A percentile compares a stretch with the other conserved stretches of the same genome.
phyloP scores from a whole-genome alignment of 441 rosid species.

The Populus hybrid region DNA sequence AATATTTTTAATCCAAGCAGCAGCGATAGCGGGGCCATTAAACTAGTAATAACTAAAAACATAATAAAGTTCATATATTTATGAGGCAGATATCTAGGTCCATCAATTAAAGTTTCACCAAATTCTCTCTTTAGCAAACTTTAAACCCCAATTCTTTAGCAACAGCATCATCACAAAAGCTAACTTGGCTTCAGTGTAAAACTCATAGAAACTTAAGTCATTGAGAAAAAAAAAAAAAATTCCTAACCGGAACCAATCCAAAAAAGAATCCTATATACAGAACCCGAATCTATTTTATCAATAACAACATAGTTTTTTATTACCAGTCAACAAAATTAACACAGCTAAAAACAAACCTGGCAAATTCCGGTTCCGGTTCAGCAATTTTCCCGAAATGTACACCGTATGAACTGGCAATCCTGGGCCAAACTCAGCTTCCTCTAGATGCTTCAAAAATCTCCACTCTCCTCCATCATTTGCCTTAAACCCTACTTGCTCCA shows the following conservation, averaged over 20 bases:
- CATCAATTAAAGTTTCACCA: no score
- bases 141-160: neutral
- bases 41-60: neutral
- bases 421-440: conserved; percentile 86
- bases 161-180: neutral
- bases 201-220: neutral
- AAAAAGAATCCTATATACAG: neutral
- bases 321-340: neutral
- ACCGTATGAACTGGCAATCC: conserved; percentile 46
- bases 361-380: conserved; percentile 18
- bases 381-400: conserved; percentile 50
- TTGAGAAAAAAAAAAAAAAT: neutral
- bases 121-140: no score
- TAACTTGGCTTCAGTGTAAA: neutral
- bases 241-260: neutral
- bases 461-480: conserved; percentile 49
- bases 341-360: conserved; percentile 38
- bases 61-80: neutral
- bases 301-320: neutral
- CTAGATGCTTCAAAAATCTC: conserved; percentile 51
- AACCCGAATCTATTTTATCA: neutral
- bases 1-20: no score
- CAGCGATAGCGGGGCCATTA: no score
- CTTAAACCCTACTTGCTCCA: conserved; percentile 45
- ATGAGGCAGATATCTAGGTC: neutral